Conservation (phyloP, 495 filamentous ascomycete species). For the Penicillium paradoxum region DNA sequence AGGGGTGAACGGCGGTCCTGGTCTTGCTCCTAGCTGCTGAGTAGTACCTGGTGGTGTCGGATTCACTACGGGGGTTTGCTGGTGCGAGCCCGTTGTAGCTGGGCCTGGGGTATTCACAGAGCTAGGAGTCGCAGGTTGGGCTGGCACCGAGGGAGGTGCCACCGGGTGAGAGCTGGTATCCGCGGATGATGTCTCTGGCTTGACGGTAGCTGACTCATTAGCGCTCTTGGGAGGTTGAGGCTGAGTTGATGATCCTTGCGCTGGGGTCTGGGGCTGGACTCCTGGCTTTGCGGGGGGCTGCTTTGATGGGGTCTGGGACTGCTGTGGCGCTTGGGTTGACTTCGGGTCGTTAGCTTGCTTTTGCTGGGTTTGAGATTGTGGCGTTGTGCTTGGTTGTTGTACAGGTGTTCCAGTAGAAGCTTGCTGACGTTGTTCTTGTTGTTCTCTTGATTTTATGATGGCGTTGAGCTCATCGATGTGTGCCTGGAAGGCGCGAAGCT, state of each 20-base stretch:
- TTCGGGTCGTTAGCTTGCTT: constrained; percentile 26
- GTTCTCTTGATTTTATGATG: constrained; percentile 47
- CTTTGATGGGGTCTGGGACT: constrained; percentile 18
- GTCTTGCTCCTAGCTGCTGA: constrained; percentile 22
- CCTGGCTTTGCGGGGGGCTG: constrained; percentile 24
- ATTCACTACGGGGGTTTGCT: constrained; percentile 19
- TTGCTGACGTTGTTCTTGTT: constrained; percentile 33
- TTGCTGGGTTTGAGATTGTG: constrained; percentile 25
- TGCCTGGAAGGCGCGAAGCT: constrained; percentile 81
- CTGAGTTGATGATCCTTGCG: constrained; percentile 10
- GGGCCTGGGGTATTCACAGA: constrained; percentile 20
- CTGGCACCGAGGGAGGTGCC: constrained; percentile 14
- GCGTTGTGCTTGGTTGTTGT: constrained; percentile 19
- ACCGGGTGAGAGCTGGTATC: constrained; percentile 9
- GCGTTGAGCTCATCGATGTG: constrained; percentile 88
- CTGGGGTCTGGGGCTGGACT: constrained; percentile 18
- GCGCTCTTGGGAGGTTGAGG: constrained; percentile 9
- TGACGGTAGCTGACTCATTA: constrained; percentile 21
- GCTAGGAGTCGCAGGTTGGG: constrained; percentile 17
- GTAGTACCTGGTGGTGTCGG: constrained; percentile 15
- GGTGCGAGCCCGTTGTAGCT: constrained; percentile 13
- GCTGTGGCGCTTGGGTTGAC: constrained; percentile 21
- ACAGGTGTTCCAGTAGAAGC: constrained; percentile 17
- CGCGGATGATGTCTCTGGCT: constrained; percentile 29
- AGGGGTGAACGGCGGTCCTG: constrained; percentile 27